phyloP scores from a whole-genome alignment of 176 grass and related monocot genomes.

The Aechmea fasciata region DNA sequence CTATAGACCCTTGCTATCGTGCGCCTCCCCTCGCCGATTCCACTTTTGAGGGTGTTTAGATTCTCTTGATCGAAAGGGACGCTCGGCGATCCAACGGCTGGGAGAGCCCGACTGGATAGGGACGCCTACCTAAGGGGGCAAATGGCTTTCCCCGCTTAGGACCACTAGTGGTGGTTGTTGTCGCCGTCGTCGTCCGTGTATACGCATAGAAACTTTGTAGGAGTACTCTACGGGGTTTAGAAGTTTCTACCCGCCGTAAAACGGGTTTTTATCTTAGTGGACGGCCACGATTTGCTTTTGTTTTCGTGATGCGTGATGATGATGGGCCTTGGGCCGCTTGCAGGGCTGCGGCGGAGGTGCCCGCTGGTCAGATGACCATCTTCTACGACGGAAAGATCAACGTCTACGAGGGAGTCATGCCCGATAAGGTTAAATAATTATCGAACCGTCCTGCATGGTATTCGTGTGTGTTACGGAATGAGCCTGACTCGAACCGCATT shows the following conservation, averaged over 20 bases:
- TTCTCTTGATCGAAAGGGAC: not conserved
- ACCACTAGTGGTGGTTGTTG: not conserved
- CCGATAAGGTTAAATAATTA: slow-evolving; percentile 25
- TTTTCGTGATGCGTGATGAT: slow-evolving; percentile 3
- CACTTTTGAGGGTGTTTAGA: not conserved
- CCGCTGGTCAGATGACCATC: slow-evolving; percentile 27
- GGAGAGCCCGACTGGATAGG: not conserved
- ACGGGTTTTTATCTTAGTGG: not conserved
- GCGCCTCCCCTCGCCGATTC: no score
- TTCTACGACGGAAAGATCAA: slow-evolving; percentile 32
- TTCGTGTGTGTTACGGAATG: not conserved
- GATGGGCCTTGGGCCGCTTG: not conserved
- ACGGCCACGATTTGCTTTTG: not conserved
- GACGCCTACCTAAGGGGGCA: slow-evolving; percentile 3
- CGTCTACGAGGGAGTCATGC: slow-evolving; percentile 25
- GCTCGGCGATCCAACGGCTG: not conserved
- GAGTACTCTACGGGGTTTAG: no score
- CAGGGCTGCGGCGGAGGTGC: slow-evolving; percentile 13
- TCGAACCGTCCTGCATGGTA: not conserved
- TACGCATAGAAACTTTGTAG: slow-evolving; percentile 1
- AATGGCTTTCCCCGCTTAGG: slow-evolving; percentile 2
- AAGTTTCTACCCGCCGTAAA: not conserved
- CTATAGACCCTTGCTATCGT: not conserved
- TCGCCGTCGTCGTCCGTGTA: not conserved
- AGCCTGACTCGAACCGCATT: not conserved